These are phyloP conservation scores for Drechslerella coelobrocha DNA, from an alignment of 2,329 filamentous ascomycete species.

Conservation along the genomic window DNA sequence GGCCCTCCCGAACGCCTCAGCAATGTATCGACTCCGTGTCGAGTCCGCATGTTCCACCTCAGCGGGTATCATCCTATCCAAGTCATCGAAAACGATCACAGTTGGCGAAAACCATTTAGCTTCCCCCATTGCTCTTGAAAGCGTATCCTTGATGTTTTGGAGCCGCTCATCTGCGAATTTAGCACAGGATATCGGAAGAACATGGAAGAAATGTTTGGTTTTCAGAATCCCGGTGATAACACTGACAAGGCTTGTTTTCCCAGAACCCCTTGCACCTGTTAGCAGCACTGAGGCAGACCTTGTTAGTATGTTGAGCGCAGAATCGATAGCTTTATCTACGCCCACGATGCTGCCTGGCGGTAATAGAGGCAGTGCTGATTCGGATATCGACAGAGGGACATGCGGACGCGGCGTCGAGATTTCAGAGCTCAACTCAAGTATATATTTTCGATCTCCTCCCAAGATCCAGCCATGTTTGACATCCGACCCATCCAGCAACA, in stretches of 20 bases:
- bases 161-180: conserved; percentile 85
- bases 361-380: conserved; percentile 31
- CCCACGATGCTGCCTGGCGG: conserved; percentile 69
- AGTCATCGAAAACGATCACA: conserved; percentile 86
- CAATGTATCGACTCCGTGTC: conserved; percentile 86
- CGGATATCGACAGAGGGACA: conserved; percentile 57
- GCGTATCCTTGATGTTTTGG: conserved; percentile 85
- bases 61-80: conserved; percentile 89
- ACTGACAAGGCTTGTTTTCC: conserved; percentile 83
- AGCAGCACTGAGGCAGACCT: conserved; percentile 88
- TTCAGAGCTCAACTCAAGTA: conserved; percentile 41
- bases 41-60: conserved; percentile 97
- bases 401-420: conserved; percentile 54
- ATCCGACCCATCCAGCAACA: conserved; percentile 70
- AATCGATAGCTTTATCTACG: conserved; percentile 76
- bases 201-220: conserved; percentile 53
- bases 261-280: conserved; percentile 85
- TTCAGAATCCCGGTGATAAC: conserved; percentile 73
- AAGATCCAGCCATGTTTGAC: conserved; percentile 70
- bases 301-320: conserved; percentile 76
- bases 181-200: conserved; percentile 53
- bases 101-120: conserved; percentile 89
- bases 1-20: conserved; percentile 82
- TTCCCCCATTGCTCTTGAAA: conserved; percentile 82
- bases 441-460: conserved; percentile 59